Evolutionary conservation across 495 filamentous ascomycete species (phyloP), one percentile per base, ranked within the genome.

Genomic region (Penicillium daleae): DNA sequence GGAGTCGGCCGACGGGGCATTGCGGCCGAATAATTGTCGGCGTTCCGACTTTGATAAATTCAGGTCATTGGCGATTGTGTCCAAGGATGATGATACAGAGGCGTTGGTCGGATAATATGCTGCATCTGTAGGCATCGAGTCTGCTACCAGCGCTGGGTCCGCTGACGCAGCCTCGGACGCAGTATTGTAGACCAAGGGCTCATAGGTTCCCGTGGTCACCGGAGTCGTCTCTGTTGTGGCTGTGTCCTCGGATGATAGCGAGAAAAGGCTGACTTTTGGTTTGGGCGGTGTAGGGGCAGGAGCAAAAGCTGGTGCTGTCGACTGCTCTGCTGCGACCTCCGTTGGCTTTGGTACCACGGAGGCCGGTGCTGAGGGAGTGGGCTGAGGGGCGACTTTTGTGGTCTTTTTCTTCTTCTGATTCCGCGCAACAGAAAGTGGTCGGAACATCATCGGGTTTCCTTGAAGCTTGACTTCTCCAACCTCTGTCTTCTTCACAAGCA

Each of bases 391-490:
- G 17, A 52, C 19, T 57, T 61, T 65, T 31, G 62, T 57, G 31
- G 59, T 68, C 69, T 83, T 87, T 76, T 90, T 92, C 79, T 91
- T 92, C 60, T 80, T 75, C n/a, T 82, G 81, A 50, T 88, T 90
- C 44, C 89, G 79, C 21, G 84, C 83, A 9, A 96, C 92, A 3
- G 92, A 96, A 26, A 97, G 73, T 2, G 93, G 93, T 71, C 89
- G 92, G 75, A 97, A 97, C 86, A 92, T 92, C 68, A 90, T 86
- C 22, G 91, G 83, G 63, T 92, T 93, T 6, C 89, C 91, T 39
- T 88, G 84, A 17, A 90, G 65, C 69, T 92, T 89, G 13, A 89
- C 82, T 51, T 90, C 85, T 22, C 80, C 79, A 7, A 77, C 80
- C 13, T 66, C 59, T 1, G 64, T 57, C 27, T 64, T 65, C 2